A percentile compares a stretch with the other conserved stretches of the same genome.
Conservation (phyloP, 2,329 filamentous ascomycete genomes). For the Penicillium sp. region DNA sequence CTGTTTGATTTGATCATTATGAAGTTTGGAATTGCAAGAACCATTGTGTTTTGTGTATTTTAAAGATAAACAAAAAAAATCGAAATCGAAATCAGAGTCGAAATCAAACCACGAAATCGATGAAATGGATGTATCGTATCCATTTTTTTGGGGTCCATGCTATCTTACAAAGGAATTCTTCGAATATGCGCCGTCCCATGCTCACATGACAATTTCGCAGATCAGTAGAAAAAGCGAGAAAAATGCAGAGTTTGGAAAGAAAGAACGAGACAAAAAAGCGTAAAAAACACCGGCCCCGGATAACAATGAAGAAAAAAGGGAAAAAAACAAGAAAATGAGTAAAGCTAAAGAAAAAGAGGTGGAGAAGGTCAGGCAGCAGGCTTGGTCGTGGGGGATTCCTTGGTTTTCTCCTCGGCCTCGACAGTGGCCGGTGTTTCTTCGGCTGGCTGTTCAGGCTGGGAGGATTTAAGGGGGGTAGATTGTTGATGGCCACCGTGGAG, state of each 20-base stretch:
- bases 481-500: not conserved
- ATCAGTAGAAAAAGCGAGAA: not conserved
- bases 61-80: not conserved
- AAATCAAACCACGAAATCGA: not conserved
- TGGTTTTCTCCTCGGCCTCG: not conserved
- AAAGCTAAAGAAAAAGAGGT: not conserved
- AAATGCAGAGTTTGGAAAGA: slow-evolving; percentile 2
- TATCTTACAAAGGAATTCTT: slow-evolving; percentile 19
- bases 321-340: not conserved
- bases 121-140: slow-evolving; percentile 5
- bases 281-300: not conserved
- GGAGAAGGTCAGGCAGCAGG: not conserved
- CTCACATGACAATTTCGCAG: slow-evolving; percentile 14
- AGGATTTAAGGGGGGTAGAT: not conserved
- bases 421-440: not conserved
- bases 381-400: not conserved
- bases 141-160: slow-evolving; percentile 16
- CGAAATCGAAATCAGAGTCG: not conserved
- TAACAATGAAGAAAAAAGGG: not conserved
- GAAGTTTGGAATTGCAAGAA: not conserved
- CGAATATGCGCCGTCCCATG: slow-evolving; percentile 17
- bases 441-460: not conserved
- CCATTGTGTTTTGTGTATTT: not conserved
- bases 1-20: not conserved
- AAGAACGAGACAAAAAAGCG: not conserved